phyloP scores from a whole-genome alignment of 1,284 basidiomycete species.

The Apiotrichum laibachii region DNA sequence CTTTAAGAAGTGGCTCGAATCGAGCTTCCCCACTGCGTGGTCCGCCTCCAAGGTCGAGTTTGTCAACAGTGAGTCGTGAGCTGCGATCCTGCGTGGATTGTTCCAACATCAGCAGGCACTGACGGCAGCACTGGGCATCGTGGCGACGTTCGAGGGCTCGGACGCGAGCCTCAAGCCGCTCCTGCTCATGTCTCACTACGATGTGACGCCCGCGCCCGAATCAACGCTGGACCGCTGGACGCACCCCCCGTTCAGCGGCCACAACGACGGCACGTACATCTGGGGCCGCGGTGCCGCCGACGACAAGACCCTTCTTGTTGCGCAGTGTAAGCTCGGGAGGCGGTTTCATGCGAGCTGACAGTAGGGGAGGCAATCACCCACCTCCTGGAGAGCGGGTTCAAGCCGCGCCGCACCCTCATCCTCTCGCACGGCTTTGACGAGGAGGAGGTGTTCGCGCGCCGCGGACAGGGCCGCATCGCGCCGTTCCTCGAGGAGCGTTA shows the following conservation, averaged over 20 bases:
- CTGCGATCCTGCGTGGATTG: too few relatives aligned
- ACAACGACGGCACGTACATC: conserved; percentile 44
- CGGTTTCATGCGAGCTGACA: neutral
- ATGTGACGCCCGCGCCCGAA: conserved; percentile 48
- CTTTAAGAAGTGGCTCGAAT: conserved; percentile 46
- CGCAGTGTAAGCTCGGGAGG: conserved; percentile 46
- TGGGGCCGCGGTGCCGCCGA: conserved; percentile 50
- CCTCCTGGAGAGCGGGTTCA: conserved; percentile 40
- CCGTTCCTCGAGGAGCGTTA: conserved; percentile 47
- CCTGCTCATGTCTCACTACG: conserved; percentile 35
- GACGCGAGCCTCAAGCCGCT: conserved; percentile 54
- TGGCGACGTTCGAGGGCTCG: conserved; percentile 53
- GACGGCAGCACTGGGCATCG: conserved; percentile 49
- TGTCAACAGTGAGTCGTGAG: conserved; percentile 47
- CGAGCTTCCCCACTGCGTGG: conserved; percentile 41
- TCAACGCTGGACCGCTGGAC: conserved; percentile 49
- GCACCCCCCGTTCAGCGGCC: conserved; percentile 47
- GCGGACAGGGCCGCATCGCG: conserved; percentile 49
- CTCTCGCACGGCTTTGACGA: conserved; percentile 48
- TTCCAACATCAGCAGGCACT: neutral
- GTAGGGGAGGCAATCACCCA: conserved; percentile 48
- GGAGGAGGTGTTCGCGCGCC: conserved; percentile 47
- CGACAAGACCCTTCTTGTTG: conserved; percentile 50
- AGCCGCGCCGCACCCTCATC: conserved; percentile 47
- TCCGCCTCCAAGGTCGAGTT: conserved; percentile 43